Conservation (phyloP, 257 asterid species). For the Parsonsia alboflavescens region DNA sequence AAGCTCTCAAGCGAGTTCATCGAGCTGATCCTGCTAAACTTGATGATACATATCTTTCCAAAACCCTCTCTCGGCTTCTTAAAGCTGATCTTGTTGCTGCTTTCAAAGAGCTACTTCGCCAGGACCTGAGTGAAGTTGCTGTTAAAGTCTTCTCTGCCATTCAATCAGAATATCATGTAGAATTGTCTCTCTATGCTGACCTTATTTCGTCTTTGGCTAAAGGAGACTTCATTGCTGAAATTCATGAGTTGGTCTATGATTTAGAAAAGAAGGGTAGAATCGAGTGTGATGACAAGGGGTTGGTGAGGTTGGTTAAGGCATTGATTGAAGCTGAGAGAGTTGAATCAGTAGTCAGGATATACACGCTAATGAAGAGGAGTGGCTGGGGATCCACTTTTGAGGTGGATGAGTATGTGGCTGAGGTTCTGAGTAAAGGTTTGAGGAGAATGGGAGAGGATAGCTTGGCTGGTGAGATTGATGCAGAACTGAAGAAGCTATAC, state of each 20-base stretch:
- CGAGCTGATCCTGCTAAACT: constrained; percentile 43
- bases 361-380: constrained; percentile 56
- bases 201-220: constrained; percentile 47
- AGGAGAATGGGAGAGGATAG: constrained; percentile 60
- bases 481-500: constrained; percentile 35
- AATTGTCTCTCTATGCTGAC: constrained; percentile 55
- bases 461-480: constrained; percentile 67
- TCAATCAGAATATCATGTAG: constrained; percentile 60
- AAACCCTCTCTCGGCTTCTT: constrained; percentile 66
- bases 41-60: constrained; percentile 26
- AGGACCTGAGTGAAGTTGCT: constrained; percentile 64
- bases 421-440: constrained; percentile 68
- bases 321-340: constrained; percentile 55
- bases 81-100: constrained; percentile 85
- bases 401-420: constrained; percentile 67
- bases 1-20: constrained; percentile 74
- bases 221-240: constrained; percentile 48
- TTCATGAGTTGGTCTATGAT: constrained; percentile 43
- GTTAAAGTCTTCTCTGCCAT: constrained; percentile 53
- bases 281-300: constrained; percentile 49
- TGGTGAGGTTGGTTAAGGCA: constrained; percentile 63
- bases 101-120: constrained; percentile 81
- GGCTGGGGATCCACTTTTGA: constrained; percentile 44
- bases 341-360: constrained; percentile 70
- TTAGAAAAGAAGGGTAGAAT: constrained; percentile 49